phyloP scores from a whole-genome alignment of 345 rosid genomes.

The Erucastrum elatum region DNA sequence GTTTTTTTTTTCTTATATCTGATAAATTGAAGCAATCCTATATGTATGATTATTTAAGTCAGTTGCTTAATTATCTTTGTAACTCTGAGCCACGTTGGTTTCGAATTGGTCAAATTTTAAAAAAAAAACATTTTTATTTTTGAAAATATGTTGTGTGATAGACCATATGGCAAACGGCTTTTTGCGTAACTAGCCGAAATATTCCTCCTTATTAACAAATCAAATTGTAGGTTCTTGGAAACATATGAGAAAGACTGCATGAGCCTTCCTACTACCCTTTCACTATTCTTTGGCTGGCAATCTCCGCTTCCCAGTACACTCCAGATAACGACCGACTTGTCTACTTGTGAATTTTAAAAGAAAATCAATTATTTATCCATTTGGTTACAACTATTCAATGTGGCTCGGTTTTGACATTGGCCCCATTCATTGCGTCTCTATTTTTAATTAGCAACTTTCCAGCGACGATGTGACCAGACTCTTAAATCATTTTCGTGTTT shows the following conservation, averaged over 20 bases:
- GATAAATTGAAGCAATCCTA: background rate
- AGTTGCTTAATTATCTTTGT: background rate
- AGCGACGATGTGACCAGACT: constrained; percentile 29
- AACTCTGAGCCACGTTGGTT: background rate
- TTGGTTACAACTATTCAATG: constrained; percentile 6
- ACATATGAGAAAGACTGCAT: background rate
- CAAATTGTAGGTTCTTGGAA: background rate
- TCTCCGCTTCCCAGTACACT: constrained; percentile 15
- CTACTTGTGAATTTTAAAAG: background rate
- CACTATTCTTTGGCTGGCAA: constrained; percentile 18
- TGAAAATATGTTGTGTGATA: background rate
- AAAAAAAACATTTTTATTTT: background rate
- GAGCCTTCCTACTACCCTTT: constrained; percentile 28
- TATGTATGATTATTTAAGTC: background rate
- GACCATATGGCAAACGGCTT: background rate
- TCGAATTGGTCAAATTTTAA: background rate
- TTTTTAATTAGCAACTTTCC: constrained; percentile 21
- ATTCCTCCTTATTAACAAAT: background rate
- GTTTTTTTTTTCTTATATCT: background rate
- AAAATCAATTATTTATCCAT: background rate
- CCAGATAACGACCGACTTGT: constrained; percentile 10
- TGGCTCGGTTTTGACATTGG: constrained; percentile 20
- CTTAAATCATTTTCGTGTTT: constrained; percentile 14
- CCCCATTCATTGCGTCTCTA: constrained; percentile 23
- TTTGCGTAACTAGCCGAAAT: background rate